Base-by-base conservation (phyloP, 2,329 filamentous ascomycete species). In the Amylocarpus encephaloides region DNA sequence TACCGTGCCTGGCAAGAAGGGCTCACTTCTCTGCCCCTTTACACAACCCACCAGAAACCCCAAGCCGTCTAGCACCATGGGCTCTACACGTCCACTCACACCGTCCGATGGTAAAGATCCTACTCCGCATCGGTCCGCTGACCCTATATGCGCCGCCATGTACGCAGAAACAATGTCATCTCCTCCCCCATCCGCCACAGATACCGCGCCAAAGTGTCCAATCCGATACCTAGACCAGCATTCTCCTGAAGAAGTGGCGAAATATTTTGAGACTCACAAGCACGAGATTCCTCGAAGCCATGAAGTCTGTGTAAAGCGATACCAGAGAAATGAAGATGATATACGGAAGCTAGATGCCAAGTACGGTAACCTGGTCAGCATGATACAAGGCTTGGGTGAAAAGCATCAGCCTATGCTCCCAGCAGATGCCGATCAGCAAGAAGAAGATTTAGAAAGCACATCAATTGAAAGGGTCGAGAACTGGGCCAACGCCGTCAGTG, bases 211-310 rank as follows among this genome's bases (percentile, higher is more conserved):
- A 50, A 89, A 89, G 64, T 97, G 92, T 68, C 92, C 92, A 2
- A 97, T 97, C 53, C 86, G 92, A 43, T 96, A 86, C 70, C 75
- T 96, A 64, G 86, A 96, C 68, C 85, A 95, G 67, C 91, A 95
- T 65, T 90, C 89, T 2, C 88, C 92, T 1, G 88, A 95, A 71
- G 91, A 96, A 65, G 85, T 97, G 54, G 92, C 92, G 12, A 82
- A 86, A 63, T 97, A 95, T 67, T 89, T 97, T 63, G 88, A 96
- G 67, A 90, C 84, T 46, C 91, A 96, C 72, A 96, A 96, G 68
- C 91, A 97, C 69, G 87, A 95, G 67, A 79, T 97, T 48, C 92
- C 92, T 9, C 82, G 92, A 61, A 96, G 90, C 66, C 92, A 97
- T 69, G 89, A 94, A 66, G 80, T 96, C 40, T 97, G 92, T 67